A percentile compares a stretch with the other conserved stretches of the same genome.
Conservation (phyloP, 2,329 filamentous ascomycete species). For the Emmonsiellopsis sp. region DNA sequence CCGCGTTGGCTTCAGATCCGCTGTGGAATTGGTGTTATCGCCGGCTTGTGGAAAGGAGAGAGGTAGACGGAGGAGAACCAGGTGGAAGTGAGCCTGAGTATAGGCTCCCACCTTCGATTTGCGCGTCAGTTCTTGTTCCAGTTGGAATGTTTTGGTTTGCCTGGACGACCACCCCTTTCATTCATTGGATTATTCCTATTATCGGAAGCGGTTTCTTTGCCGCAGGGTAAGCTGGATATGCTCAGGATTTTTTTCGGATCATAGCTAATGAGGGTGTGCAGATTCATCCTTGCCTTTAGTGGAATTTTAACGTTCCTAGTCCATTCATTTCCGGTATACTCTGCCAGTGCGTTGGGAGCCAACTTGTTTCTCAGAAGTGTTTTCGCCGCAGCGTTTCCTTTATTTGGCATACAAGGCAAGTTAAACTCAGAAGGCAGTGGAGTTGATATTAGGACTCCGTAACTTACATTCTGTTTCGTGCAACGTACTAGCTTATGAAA, state of each 20-base stretch:
- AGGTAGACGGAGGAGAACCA: background rate
- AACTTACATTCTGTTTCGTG: background rate
- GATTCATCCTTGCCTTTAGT: constrained; percentile 60
- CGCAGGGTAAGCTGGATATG: constrained; percentile 42
- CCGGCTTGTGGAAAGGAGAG: background rate
- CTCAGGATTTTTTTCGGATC: background rate
- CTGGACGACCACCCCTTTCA: constrained; percentile 58
- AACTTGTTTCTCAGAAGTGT: background rate
- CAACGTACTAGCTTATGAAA: background rate
- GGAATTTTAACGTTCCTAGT: constrained; percentile 68
- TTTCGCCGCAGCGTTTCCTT: background rate
- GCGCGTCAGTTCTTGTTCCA: constrained; percentile 60
- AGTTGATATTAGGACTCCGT: background rate
- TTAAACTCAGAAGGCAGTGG: background rate
- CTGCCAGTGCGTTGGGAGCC: background rate
- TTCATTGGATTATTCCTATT: constrained; percentile 63
- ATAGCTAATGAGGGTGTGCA: constrained; percentile 22
- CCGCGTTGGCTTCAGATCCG: background rate
- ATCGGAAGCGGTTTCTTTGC: constrained; percentile 58
- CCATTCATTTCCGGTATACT: background rate
- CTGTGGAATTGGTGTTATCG: background rate
- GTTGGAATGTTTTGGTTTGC: constrained; percentile 71
- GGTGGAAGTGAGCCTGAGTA: constrained; percentile 60
- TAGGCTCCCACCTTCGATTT: constrained; percentile 57
- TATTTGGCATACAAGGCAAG: background rate